Base-by-base conservation (phyloP, 441 rosid species). In the Macaranga tanarius region DNA sequence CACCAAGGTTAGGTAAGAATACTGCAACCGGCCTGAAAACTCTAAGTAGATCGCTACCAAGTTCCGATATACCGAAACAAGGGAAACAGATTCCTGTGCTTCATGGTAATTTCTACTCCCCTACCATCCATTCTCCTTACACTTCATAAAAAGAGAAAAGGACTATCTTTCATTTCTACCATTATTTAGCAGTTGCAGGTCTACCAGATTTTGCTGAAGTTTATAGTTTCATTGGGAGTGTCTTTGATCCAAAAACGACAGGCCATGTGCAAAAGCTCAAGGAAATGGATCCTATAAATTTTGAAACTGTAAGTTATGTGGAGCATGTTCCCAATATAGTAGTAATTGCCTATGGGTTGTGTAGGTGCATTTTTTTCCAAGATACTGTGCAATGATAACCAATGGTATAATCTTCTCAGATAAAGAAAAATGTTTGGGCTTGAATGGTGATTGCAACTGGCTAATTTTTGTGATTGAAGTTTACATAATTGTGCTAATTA, bases 211-310 rank as follows among this genome's bases (percentile, higher is more conserved):
- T 92, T 69, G 76, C 92, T 77, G 85, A 90, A 86, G 99, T 92
- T 50, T 94, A 94, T 77, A 79, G 87, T 71, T 94, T 94, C 86
- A 86, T 94, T 77, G 96, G 95, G 82, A 90, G 92, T 70, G 87
- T 94, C 69, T 94, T 94, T 77, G 99, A 94, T 76, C 97, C 97
- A 56, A 74, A 73, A 67, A 72, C 82, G 47, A 75, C 82, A 69
- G 95, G 85, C 73, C 99, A 94, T 69, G 62, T 87, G 74, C 84
- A 86, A 83, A 90, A 81, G 76, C 87, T 92, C 62, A 88, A 92
- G 86, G 89, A 86, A 84, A 92, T 94, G 99, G 99, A 94, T 71
- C 94, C 94, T 19, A 86, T 89, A 66, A 84, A 90, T 76, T 76
- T 85, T 67, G 95, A 94, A 87, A 92, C 97, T 52, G 97, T 94